These are phyloP conservation scores for Gossypium sturtianum DNA, from an alignment of 345 rosid species.

Conservation along the genomic window DNA sequence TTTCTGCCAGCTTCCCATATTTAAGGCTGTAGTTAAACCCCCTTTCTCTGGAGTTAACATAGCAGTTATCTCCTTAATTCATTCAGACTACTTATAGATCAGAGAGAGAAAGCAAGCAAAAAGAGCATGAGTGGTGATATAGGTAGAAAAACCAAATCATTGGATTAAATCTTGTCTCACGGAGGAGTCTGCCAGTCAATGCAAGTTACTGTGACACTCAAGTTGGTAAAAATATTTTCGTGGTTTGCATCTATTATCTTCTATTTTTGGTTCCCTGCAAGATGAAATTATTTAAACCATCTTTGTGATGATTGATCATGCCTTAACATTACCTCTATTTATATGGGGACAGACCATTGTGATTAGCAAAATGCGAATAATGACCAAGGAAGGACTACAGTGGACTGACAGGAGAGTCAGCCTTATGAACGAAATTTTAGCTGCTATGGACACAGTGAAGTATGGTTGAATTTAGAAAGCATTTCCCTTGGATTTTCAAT, in stretches of 20 bases:
- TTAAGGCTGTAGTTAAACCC: background rate
- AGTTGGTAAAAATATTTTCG: background rate
- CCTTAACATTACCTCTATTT: conserved; percentile 12
- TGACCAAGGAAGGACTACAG: conserved; percentile 86
- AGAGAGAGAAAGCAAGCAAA: background rate
- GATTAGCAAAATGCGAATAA: conserved; percentile 81
- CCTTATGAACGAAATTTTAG: conserved; percentile 83
- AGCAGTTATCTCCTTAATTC: background rate
- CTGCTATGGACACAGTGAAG: conserved; percentile 96
- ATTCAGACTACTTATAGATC: background rate
- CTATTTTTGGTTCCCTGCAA: background rate
- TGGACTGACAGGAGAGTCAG: conserved; percentile 93
- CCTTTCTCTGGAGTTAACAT: background rate
- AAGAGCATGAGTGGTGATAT: background rate
- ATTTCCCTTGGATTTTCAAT: conserved; percentile 2
- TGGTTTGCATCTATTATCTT: background rate
- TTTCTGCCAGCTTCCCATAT: background rate
- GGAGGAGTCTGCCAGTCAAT: background rate
- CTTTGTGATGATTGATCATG: background rate
- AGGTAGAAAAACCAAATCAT: background rate
- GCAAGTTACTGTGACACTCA: background rate
- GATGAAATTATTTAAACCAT: background rate
- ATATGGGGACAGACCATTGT: conserved; percentile 52
- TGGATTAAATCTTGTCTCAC: background rate
- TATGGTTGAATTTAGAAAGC: conserved; percentile 31